phyloP scores from a whole-genome alignment of 2,329 filamentous ascomycete genomes.

The Sclerotinia nivalis region DNA sequence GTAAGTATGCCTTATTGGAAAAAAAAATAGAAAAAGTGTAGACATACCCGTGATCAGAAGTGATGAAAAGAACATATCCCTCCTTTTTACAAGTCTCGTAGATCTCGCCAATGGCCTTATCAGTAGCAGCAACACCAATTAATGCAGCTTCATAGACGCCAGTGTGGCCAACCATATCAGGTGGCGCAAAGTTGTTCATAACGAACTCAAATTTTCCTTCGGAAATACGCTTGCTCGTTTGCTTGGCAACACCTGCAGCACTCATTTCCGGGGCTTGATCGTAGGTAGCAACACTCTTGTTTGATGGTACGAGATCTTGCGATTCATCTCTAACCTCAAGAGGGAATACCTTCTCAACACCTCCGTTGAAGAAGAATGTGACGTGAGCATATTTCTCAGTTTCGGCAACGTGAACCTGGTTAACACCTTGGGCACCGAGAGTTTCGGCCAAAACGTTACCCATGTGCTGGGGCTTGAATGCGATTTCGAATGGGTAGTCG shows the following conservation, averaged over 20 bases:
- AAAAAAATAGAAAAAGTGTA: neutral
- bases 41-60: conserved; percentile 82
- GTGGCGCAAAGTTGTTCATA: conserved; percentile 99
- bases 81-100: conserved; percentile 92
- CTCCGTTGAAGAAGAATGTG: conserved; percentile 99
- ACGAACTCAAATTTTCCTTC: conserved; percentile 91
- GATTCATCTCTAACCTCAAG: conserved; percentile 86
- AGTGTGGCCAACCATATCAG: conserved; percentile 99
- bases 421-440: conserved; percentile 82
- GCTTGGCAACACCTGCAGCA: conserved; percentile 83
- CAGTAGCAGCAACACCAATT: conserved; percentile 79
- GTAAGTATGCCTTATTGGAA: neutral
- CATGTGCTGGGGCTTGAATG: conserved; percentile 94
- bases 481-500: conserved; percentile 88
- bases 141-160: conserved; percentile 96
- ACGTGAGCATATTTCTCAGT: conserved; percentile 99
- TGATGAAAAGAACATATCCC: conserved; percentile 92
- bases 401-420: conserved; percentile 96
- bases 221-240: conserved; percentile 81
- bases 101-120: conserved; percentile 90
- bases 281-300: conserved; percentile 88
- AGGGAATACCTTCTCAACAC: conserved; percentile 93
- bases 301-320: conserved; percentile 78
- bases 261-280: conserved; percentile 96
- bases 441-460: conserved; percentile 98